Conservation (phyloP, 2,329 filamentous ascomycete genomes). For the Anthostomella pinea region DNA sequence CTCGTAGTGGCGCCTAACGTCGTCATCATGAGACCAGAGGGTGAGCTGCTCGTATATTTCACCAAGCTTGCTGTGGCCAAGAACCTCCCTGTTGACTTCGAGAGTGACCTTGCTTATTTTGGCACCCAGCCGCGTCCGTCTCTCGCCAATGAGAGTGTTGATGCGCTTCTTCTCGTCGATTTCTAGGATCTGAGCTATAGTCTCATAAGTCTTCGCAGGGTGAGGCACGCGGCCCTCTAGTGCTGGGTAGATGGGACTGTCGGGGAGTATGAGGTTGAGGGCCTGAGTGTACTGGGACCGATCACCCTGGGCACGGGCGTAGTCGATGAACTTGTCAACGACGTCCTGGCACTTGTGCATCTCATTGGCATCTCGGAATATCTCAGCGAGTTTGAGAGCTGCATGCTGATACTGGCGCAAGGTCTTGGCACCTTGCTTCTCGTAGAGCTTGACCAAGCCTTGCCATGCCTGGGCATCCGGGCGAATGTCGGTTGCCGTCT, state of each 20-base stretch:
- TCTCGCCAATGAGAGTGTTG: conserved; percentile 84
- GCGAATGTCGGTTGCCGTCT: conserved; percentile 67
- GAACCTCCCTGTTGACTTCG: conserved; percentile 85
- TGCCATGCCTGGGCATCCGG: conserved; percentile 87
- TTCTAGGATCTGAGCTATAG: conserved; percentile 80
- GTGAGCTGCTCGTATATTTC: conserved; percentile 78
- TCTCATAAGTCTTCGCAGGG: conserved; percentile 76
- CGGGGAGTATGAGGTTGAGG: conserved; percentile 73
- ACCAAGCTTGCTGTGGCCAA: conserved; percentile 72
- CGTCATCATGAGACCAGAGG: conserved; percentile 87
- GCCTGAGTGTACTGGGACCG: conserved; percentile 72
- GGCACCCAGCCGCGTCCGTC: conserved; percentile 82
- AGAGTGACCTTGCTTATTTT: conserved; percentile 77
- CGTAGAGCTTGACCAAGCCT: conserved; percentile 81
- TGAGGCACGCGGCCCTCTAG: conserved; percentile 82
- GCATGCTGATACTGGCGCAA: conserved; percentile 73
- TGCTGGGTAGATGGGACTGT: conserved; percentile 73
- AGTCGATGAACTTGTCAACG: conserved; percentile 76
- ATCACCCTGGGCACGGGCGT: conserved; percentile 70
- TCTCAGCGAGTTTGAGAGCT: conserved; percentile 68
- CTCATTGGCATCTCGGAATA: conserved; percentile 67
- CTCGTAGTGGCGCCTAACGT: conserved; percentile 78
- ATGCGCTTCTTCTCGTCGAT: conserved; percentile 84
- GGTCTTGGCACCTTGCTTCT: conserved; percentile 68
- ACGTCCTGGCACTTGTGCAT: conserved; percentile 63